Conservation (phyloP, 257 asterid species). For the Scutellaria barbata region DNA sequence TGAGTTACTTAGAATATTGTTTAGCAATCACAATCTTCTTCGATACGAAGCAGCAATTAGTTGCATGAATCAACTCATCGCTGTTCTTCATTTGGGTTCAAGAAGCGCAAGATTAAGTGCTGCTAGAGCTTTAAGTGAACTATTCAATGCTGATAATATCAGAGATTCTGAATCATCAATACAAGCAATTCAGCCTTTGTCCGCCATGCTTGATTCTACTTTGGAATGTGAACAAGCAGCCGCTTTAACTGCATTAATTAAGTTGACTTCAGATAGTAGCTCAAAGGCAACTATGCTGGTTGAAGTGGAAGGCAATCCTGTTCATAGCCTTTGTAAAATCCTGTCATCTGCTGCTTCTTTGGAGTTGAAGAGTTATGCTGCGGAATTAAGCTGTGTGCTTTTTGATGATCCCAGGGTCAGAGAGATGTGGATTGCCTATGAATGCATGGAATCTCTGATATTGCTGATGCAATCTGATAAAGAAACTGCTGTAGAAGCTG, state of each 20-base stretch:
- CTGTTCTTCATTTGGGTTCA: conserved; percentile 92
- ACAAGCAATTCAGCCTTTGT: conserved; percentile 86
- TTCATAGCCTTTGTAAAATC: conserved; percentile 59
- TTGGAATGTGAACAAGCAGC: conserved; percentile 64
- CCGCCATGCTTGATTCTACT: conserved; percentile 70
- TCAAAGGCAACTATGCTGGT: conserved; percentile 63
- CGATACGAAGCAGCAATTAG: conserved; percentile 61
- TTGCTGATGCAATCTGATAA: conserved; percentile 68
- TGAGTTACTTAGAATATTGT: conserved; percentile 73
- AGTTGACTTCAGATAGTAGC: conserved; percentile 63
- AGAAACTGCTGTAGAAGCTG: conserved; percentile 68
- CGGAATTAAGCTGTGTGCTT: conserved; percentile 68
- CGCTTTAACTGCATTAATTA: conserved; percentile 73
- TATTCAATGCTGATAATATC: conserved; percentile 65
- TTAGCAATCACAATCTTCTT: conserved; percentile 66
- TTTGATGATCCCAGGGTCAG: conserved; percentile 61
- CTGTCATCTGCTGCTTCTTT: conserved; percentile 58
- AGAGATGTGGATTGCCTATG: conserved; percentile 56
- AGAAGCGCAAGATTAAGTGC: conserved; percentile 79
- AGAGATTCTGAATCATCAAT: conserved; percentile 71
- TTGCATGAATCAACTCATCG: conserved; percentile 76
- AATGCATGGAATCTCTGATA: conserved; percentile 70
- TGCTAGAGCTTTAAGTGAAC: conserved; percentile 71
- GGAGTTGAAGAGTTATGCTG: conserved; percentile 75
- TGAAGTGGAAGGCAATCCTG: conserved; percentile 72